Evolutionary conservation across 2,329 filamentous ascomycete species (phyloP), one percentile per base, ranked within the genome.

Genomic region (Fusarium sp.): DNA sequence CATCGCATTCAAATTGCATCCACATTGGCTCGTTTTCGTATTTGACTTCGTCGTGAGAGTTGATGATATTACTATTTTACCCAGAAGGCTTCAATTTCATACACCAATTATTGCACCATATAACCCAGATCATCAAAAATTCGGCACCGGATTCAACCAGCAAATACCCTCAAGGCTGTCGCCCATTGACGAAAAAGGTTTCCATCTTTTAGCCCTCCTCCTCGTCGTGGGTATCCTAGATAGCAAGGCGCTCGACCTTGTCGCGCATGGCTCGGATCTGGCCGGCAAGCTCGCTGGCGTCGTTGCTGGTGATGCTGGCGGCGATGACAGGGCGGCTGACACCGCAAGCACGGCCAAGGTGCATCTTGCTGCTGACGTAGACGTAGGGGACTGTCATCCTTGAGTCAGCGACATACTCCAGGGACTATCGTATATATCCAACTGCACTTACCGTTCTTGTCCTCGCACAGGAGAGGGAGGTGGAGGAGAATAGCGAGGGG

Each of bases 191-290:
- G 51, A 67, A 67, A n/a, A 39, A 31, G 32, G 7, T 28, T 58
- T 53, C 50, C 55, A 57, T 56, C 42, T 58, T 57, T 40, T 62
- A 52, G 28, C 54, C 63, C 67, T 55, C 58, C 58, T 65, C 53
- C n/a, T 53, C 36, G 34, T 52, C 25, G 25, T 48, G 48, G 61
- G 67, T 68, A 66, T 60, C 69, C 86, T 89, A 97, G 81, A 97
- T 97, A 83, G 94, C 93, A 70, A 97, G 85, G 72, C 93, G 87
- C 85, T 98, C 94, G 53, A 98, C 91, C 88, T 97, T 96, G 80
- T 96, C 91, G 84, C 94, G 96, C 74, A 97, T 84, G 67, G 88
- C 85, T 72, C 91, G 86, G 78, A 98, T 97, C 84, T 96, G 92
- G 73, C 87, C 86, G 78, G 89, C 91, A 59, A 98, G 84, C 78